Percentiles rank a stretch among this genome's conserved stretches.
Evolutionary conservation across 768 basidiomycete genomes (phyloP).

Genomic region (Antrodiella citrinella): DNA sequence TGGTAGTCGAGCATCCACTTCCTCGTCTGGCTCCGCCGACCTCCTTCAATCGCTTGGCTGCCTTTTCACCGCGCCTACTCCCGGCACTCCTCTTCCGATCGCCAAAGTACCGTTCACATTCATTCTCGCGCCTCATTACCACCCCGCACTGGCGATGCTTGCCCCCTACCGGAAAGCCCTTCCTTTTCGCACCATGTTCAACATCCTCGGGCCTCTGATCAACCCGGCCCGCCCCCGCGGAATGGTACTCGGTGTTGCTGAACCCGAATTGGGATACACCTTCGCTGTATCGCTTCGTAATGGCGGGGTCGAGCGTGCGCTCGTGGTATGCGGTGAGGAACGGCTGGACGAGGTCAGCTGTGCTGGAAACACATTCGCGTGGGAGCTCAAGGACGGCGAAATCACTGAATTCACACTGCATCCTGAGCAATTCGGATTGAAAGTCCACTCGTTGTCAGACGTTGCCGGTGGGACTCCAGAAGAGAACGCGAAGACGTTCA

Average conservation of each 20-base stretch:
- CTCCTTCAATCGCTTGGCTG: conserved; percentile 81
- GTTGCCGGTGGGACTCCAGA: conserved; percentile 69
- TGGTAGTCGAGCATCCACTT: conserved; percentile 85
- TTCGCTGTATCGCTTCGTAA: conserved; percentile 72
- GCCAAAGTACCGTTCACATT: conserved; percentile 77
- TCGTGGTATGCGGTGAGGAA: conserved; percentile 92
- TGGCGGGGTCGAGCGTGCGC: conserved; percentile 70
- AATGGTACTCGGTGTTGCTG: conserved; percentile 90
- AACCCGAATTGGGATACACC: conserved; percentile 67
- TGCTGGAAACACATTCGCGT: conserved; percentile 79
- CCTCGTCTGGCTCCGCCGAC: conserved; percentile 91
- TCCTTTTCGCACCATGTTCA: conserved; percentile 96
- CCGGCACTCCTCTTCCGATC: conserved; percentile 48
- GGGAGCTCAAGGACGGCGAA: conserved; percentile 68
- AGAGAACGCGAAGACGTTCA: conserved; percentile 77
- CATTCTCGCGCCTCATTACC: conserved; percentile 91
- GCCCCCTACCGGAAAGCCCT: conserved; percentile 80
- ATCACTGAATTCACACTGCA: conserved; percentile 57
- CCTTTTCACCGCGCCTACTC: conserved; percentile 56
- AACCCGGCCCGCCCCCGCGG: conserved; percentile 83
- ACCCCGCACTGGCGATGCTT: conserved; percentile 75
- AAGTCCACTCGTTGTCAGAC: conserved; percentile 53
- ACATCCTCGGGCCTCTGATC: conserved; percentile 87
- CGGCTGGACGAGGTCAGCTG: conserved; percentile 93
- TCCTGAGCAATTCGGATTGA: conserved; percentile 73